phyloP scores from a whole-genome alignment of 192 early-diverging fungal genomes.

The Coemansia furcata region DNA sequence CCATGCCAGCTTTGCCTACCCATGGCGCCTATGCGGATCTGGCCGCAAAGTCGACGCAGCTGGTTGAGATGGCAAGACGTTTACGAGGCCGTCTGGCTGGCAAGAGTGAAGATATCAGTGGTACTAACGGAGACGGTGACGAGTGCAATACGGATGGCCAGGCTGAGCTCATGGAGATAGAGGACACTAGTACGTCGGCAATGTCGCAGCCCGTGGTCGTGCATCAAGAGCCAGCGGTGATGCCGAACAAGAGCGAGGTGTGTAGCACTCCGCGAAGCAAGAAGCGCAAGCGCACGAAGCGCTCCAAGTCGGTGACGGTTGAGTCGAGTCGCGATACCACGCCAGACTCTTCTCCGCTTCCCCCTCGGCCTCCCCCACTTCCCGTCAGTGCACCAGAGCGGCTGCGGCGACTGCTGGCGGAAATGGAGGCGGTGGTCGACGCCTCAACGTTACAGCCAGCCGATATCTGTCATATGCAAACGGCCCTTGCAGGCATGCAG shows the following conservation, averaged over 20 bases:
- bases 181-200: background rate
- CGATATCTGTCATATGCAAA: background rate
- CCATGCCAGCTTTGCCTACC: background rate
- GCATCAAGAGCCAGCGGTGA: background rate
- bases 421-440: slow-evolving; percentile 12
- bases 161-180: background rate
- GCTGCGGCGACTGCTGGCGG: slow-evolving; percentile 14
- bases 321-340: background rate
- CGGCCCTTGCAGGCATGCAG: slow-evolving; percentile 15
- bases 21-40: background rate
- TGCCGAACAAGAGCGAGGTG: background rate
- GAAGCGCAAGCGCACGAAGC: slow-evolving; percentile 16
- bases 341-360: background rate
- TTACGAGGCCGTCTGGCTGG: background rate
- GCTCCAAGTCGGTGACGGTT: background rate
- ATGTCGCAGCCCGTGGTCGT: background rate
- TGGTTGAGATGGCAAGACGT: background rate
- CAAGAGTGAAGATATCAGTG: background rate
- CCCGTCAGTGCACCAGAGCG: background rate
- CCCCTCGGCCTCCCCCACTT: background rate
- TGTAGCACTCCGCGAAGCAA: slow-evolving; percentile 9
- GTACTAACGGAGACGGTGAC: background rate
- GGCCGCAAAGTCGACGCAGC: background rate
- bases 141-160: background rate
- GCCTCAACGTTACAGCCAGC: background rate